Percentiles rank a stretch among this genome's conserved stretches.
Evolutionary conservation across 1,284 basidiomycete species (phyloP).

Genomic region (Moesziomyces antarcticus): DNA sequence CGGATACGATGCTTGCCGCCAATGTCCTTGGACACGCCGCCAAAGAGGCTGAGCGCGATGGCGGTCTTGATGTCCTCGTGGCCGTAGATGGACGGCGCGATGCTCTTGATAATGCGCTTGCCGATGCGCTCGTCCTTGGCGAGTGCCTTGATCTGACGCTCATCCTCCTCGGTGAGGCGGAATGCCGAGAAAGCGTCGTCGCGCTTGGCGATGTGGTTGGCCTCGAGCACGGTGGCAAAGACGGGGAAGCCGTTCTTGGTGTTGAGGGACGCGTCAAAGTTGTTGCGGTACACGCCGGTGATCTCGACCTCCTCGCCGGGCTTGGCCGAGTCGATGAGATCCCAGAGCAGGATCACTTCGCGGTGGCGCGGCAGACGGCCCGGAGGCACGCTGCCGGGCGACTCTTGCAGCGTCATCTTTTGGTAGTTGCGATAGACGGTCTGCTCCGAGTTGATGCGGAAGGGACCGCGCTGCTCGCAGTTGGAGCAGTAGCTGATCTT

Average conservation of each 20-base stretch:
- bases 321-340: conserved; percentile 96
- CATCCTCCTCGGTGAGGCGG: conserved; percentile 95
- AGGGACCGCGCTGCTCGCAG: conserved; percentile 93
- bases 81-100: conserved; percentile 97
- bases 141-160: conserved; percentile 86
- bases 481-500: conserved; percentile 86
- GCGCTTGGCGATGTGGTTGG: conserved; percentile 89
- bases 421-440: conserved; percentile 99
- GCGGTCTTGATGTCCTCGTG: conserved; percentile 99
- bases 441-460: conserved; percentile 97
- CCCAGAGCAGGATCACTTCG: conserved; percentile 96
- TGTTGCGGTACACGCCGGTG: conserved; percentile 97
- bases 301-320: conserved; percentile 94
- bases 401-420: conserved; percentile 98
- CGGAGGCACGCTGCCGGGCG: conserved; percentile 96
- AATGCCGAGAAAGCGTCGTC: conserved; percentile 93
- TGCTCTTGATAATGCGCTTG: conserved; percentile 97
- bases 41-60: conserved; percentile 91
- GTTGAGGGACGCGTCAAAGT: conserved; percentile 97
- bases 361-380: conserved; percentile 95
- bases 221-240: conserved; percentile 97
- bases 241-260: conserved; percentile 99
- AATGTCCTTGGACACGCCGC: conserved; percentile 93
- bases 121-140: conserved; percentile 91
- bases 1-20: conserved; percentile 95